Evolutionary conservation across 192 early-diverging fungal genomes (phyloP).

Genomic region (Neocallimastix lanati): DNA sequence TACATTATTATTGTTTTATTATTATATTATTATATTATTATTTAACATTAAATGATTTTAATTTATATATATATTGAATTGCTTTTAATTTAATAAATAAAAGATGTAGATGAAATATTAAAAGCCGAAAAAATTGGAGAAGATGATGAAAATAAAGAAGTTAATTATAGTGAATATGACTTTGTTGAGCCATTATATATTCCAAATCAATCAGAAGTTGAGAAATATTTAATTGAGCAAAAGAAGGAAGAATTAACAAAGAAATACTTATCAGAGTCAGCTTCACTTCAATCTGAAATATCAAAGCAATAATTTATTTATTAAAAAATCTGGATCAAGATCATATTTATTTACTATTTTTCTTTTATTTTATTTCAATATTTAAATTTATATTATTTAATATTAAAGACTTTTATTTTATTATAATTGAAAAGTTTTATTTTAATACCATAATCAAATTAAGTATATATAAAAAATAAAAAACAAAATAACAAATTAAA

Average conservation of each 20-base stretch:
- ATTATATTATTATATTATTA: background rate
- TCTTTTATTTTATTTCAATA: too few relatives aligned
- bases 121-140: background rate
- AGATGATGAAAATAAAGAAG: background rate
- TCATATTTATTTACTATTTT: too few relatives aligned
- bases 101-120: conserved; percentile 1
- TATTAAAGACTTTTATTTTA: too few relatives aligned
- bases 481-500: too few relatives aligned
- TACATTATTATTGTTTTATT: too few relatives aligned
- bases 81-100: background rate
- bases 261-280: background rate
- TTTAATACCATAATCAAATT: too few relatives aligned
- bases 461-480: too few relatives aligned
- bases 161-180: background rate
- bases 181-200: background rate
- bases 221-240: background rate
- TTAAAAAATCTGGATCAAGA: too few relatives aligned
- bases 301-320: background rate
- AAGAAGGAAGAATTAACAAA: background rate
- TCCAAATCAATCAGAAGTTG: background rate
- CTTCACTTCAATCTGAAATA: background rate
- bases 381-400: too few relatives aligned
- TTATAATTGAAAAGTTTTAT: too few relatives aligned
- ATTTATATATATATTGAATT: too few relatives aligned
- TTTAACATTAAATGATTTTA: too few relatives aligned